Conservation (phyloP, 805 yeast species). For the Dipodascus albidus region DNA sequence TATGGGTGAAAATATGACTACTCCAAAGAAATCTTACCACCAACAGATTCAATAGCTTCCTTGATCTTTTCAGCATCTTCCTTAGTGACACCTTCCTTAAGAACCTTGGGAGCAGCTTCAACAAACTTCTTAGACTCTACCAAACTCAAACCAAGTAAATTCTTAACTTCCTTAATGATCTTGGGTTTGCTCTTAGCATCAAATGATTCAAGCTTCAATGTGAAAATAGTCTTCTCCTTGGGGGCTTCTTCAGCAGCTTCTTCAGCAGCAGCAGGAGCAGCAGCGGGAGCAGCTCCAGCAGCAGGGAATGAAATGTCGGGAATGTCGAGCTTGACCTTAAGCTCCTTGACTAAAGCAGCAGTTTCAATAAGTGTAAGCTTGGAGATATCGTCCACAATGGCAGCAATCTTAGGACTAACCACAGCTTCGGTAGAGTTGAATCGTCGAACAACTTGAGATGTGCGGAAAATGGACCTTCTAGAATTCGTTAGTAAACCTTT, state of each 20-base stretch:
- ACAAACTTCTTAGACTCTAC: constrained; percentile 98
- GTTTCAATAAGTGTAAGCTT: constrained; percentile 88
- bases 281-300: constrained; percentile 46
- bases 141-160: constrained; percentile 77
- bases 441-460: constrained; percentile 16
- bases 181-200: constrained; percentile 95
- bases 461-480: neutral
- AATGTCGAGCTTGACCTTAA: constrained; percentile 65
- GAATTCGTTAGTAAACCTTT: neutral
- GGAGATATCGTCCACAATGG: constrained; percentile 85
- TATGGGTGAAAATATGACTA: constrained; percentile 30
- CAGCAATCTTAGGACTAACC: constrained; percentile 78
- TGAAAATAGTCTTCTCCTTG: constrained; percentile 88
- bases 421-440: constrained; percentile 29
- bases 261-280: constrained; percentile 53
- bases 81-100: constrained; percentile 92
- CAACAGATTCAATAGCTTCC: constrained; percentile 82
- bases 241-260: constrained; percentile 68
- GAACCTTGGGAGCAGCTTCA: constrained; percentile 91
- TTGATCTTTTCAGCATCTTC: constrained; percentile 97
- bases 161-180: constrained; percentile 94
- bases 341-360: constrained; percentile 68
- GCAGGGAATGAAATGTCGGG: constrained; percentile 87
- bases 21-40: constrained; percentile 88
- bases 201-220: constrained; percentile 83